Evolutionary conservation across 495 filamentous ascomycete species (phyloP).

Genomic region (Penicillium desertorum): DNA sequence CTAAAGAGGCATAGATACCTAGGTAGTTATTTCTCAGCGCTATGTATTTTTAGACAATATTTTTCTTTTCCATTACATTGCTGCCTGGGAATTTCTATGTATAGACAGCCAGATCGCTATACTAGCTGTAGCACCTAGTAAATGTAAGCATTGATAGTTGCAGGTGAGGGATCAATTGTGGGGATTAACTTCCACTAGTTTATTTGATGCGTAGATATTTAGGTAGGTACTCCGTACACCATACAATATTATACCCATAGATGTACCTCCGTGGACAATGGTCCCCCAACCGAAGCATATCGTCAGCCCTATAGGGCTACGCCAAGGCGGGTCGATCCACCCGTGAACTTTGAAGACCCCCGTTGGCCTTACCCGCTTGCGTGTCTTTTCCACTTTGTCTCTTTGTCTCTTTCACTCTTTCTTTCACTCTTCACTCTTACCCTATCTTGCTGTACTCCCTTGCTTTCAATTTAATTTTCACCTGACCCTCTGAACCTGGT

Average conservation of each 20-base stretch:
- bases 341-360: background rate
- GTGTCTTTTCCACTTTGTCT: constrained; percentile 7
- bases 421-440: background rate
- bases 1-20: constrained; percentile 20
- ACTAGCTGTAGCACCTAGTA: background rate
- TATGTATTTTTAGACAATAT: constrained; percentile 3
- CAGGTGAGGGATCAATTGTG: background rate
- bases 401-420: background rate
- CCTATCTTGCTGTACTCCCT: background rate
- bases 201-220: background rate
- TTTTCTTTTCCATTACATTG: constrained; percentile 1
- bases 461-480: background rate
- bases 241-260: too few species aligned
- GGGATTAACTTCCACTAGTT: background rate
- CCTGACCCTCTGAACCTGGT: background rate
- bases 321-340: constrained; percentile 18
- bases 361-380: constrained; percentile 4
- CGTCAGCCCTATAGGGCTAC: constrained; percentile 30
- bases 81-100: background rate
- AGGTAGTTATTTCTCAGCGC: background rate
- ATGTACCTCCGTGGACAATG: background rate
- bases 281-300: background rate
- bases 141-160: background rate
- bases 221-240: too few species aligned
- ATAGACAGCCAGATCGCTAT: background rate